These are phyloP conservation scores for Nepenthes alata DNA, from an alignment of 179 eudicot species.

Conservation along the genomic window DNA sequence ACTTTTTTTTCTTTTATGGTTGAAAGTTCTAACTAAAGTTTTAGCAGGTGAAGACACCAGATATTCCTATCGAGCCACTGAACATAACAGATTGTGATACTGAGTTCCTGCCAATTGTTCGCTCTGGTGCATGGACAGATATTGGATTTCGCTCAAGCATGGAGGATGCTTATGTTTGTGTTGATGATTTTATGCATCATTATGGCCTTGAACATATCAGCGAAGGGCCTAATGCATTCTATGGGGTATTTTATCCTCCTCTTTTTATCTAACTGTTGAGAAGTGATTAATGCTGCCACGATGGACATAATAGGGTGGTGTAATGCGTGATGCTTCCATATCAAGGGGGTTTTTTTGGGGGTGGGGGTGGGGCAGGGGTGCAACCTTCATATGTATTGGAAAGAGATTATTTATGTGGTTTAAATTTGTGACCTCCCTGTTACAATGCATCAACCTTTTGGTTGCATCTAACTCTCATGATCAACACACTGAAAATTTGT, in stretches of 20 bases:
- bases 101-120: constrained; percentile 51
- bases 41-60: constrained; percentile 45
- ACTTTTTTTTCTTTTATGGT: not conserved
- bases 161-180: constrained; percentile 83
- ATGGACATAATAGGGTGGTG: too few species aligned
- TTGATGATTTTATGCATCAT: constrained; percentile 47
- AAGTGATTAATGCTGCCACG: not conserved
- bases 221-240: constrained; percentile 64
- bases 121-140: constrained; percentile 92
- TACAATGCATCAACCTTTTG: too few species aligned
- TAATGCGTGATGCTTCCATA: too few species aligned
- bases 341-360: too few species aligned
- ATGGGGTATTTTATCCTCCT: constrained; percentile 42
- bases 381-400: too few species aligned
- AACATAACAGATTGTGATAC: constrained; percentile 19
- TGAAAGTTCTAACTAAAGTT: constrained; percentile 22
- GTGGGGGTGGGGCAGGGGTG: too few species aligned
- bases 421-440: too few species aligned
- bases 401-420: too few species aligned
- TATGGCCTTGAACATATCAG: constrained; percentile 33
- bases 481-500: too few species aligned
- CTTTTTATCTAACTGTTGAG: not conserved
- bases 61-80: constrained; percentile 32
- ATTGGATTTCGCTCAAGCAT: constrained; percentile 71
- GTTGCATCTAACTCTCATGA: too few species aligned